These are phyloP conservation scores for Candida gigantensis DNA, from an alignment of 1,139 yeast genomes.

Conservation along the genomic window DNA sequence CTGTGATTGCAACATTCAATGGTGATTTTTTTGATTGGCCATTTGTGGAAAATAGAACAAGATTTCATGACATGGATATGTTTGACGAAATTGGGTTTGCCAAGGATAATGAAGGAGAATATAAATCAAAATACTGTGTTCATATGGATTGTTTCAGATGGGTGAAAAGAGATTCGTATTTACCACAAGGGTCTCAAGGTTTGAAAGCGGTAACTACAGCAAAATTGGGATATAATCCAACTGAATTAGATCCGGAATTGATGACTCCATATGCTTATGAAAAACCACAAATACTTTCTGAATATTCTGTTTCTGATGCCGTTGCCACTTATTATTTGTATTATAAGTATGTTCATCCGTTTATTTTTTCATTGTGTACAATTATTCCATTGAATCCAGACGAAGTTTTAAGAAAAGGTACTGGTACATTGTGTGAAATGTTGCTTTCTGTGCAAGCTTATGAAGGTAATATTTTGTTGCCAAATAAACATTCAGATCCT, in stretches of 20 bases:
- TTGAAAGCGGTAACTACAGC: slow-evolving; percentile 96
- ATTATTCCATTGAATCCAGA: slow-evolving; percentile 96
- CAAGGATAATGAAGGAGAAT: slow-evolving; percentile 86
- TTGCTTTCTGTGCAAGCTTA: slow-evolving; percentile 95
- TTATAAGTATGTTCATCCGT: slow-evolving; percentile 96
- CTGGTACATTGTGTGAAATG: slow-evolving; percentile 99
- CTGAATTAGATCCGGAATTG: slow-evolving; percentile 93
- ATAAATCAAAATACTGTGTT: slow-evolving; percentile 86
- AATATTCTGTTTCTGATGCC: slow-evolving; percentile 98
- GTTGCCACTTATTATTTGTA: slow-evolving; percentile 96
- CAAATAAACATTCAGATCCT: slow-evolving; percentile 93
- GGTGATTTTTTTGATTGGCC: slow-evolving; percentile 99
- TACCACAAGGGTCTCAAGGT: slow-evolving; percentile 99
- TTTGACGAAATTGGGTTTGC: slow-evolving; percentile 94
- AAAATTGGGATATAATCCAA: slow-evolving; percentile 93
- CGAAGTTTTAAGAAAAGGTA: slow-evolving; percentile 93
- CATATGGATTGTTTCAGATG: slow-evolving; percentile 98
- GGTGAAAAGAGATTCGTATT: slow-evolving; percentile 98
- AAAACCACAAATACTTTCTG: slow-evolving; percentile 88
- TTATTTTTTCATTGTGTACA: slow-evolving; percentile 91
- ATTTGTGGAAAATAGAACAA: slow-evolving; percentile 85
- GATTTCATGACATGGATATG: slow-evolving; percentile 83
- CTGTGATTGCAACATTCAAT: slow-evolving; percentile 94
- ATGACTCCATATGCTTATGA: slow-evolving; percentile 98
- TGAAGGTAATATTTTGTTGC: slow-evolving; percentile 70